Percentiles rank a stretch among this genome's conserved stretches.
phyloP scores from a whole-genome alignment of 371 early-diverging fungal genomes.

The Apophysomyces ossiformis region DNA sequence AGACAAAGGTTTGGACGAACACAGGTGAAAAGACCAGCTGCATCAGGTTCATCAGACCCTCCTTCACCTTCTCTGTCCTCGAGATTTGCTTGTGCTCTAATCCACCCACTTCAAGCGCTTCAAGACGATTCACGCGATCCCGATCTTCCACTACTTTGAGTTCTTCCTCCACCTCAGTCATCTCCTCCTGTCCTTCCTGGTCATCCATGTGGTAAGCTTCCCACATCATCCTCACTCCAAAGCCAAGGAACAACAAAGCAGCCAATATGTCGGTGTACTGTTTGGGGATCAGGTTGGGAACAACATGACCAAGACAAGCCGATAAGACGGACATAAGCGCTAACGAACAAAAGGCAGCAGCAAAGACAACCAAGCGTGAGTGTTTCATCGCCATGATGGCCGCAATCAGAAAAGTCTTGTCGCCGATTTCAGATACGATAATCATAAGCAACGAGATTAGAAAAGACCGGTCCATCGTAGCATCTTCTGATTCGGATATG shows the following conservation, averaged over 20 bases:
- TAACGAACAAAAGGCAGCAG: conserved; percentile 86
- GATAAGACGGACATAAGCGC: conserved; percentile 94
- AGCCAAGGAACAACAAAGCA: conserved; percentile 83
- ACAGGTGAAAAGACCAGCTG: conserved; percentile 85
- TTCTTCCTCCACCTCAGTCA: conserved; percentile 88
- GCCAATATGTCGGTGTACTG: conserved; percentile 86
- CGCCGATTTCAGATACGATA: conserved; percentile 94
- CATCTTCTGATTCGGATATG: not conserved
- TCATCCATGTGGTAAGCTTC: conserved; percentile 89
- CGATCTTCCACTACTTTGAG: conserved; percentile 78
- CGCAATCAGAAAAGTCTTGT: conserved; percentile 97
- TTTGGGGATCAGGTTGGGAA: conserved; percentile 85
- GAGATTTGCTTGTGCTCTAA: conserved; percentile 18
- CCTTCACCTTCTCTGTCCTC: conserved; percentile 35
- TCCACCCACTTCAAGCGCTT: conserved; percentile 51
- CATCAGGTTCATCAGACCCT: conserved; percentile 64
- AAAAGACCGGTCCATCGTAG: conserved; percentile 40
- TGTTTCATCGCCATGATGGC: conserved; percentile 97
- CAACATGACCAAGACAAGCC: conserved; percentile 87
- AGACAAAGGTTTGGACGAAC: conserved; percentile 92
- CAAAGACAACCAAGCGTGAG: conserved; percentile 84
- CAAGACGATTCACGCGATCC: conserved; percentile 60
- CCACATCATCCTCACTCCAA: conserved; percentile 87
- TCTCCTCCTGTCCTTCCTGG: conserved; percentile 87
- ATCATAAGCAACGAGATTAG: conserved; percentile 79